These are phyloP conservation scores for Ascochyta clinopodiicola DNA, from an alignment of 2,329 filamentous ascomycete species.

Conservation along the genomic window DNA sequence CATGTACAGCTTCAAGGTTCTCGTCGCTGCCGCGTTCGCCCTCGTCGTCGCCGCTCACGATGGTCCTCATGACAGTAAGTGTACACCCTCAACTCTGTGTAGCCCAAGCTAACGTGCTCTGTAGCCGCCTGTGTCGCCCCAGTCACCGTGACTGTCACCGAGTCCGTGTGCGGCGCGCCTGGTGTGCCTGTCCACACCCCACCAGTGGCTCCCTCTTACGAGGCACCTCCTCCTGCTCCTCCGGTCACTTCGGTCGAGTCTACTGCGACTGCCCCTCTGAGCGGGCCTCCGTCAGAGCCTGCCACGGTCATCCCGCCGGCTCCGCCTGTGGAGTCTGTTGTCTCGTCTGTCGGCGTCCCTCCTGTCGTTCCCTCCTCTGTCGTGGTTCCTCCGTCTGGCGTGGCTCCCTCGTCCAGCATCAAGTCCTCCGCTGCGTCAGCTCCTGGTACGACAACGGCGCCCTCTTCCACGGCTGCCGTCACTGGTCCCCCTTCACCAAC, in stretches of 20 bases:
- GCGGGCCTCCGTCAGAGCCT: slow-evolving; percentile 13
- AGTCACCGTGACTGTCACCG: slow-evolving; percentile 36
- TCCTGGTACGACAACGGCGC: slow-evolving; percentile 10
- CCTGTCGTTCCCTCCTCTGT: slow-evolving; percentile 12
- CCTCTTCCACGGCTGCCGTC: slow-evolving; percentile 21
- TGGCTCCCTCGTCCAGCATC: slow-evolving; percentile 10
- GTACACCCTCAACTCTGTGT: neutral
- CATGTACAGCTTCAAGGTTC: slow-evolving; percentile 38
- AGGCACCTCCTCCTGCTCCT: slow-evolving; percentile 15
- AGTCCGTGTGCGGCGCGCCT: slow-evolving; percentile 31
- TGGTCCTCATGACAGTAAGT: slow-evolving; percentile 20
- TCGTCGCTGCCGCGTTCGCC: slow-evolving; percentile 28
- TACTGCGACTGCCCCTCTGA: slow-evolving; percentile 21
- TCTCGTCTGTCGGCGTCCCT: slow-evolving; percentile 3
- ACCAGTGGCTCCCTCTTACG: slow-evolving; percentile 18
- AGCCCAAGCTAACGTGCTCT: slow-evolving; percentile 17
- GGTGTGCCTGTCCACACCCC: slow-evolving; percentile 17
- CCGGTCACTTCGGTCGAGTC: slow-evolving; percentile 22
- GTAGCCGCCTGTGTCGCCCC: slow-evolving; percentile 24
- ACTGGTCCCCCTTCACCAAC: slow-evolving; percentile 13
- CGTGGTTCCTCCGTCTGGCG: neutral
- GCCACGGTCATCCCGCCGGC: slow-evolving; percentile 16
- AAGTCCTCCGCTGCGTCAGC: slow-evolving; percentile 5
- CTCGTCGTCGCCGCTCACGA: slow-evolving; percentile 27
- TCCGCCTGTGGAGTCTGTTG: slow-evolving; percentile 13